These are phyloP conservation scores for Xylaria intraflava DNA, from an alignment of 495 filamentous ascomycete genomes.

Conservation along the genomic window DNA sequence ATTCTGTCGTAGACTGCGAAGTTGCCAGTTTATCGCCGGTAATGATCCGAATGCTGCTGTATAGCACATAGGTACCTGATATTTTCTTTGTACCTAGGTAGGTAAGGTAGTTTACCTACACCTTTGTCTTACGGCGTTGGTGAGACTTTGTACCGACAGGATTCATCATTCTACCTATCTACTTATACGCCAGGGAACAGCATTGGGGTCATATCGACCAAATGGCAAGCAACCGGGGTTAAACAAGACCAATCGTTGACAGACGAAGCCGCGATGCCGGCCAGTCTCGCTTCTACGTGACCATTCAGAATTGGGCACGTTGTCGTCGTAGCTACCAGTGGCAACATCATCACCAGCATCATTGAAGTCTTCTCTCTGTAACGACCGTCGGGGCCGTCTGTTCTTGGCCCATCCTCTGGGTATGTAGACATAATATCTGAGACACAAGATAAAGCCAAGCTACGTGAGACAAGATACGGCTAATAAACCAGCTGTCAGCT, in stretches of 20 bases:
- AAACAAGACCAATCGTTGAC: neutral
- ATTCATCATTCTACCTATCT: neutral
- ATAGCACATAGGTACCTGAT: no score
- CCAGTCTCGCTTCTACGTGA: neutral
- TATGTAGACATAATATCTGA: no score
- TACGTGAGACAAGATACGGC: neutral
- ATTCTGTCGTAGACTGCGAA: neutral
- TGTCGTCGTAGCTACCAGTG: neutral
- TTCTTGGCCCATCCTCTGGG: neutral
- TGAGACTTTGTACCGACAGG: neutral
- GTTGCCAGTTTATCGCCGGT: constrained; percentile 1
- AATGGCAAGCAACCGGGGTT: neutral
- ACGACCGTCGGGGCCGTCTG: neutral
- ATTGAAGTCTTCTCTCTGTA: neutral
- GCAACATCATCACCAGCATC: neutral
- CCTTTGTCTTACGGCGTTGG: neutral
- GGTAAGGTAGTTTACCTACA: neutral
- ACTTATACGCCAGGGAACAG: constrained; percentile 1
- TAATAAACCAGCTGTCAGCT: neutral
- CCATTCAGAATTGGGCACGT: neutral
- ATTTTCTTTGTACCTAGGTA: neutral
- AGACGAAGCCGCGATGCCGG: neutral
- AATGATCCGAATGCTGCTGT: neutral
- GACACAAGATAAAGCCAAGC: neutral
- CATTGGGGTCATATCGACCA: neutral